phyloP scores from a whole-genome alignment of 225 moss, liverwort and hornwort genomes.

The Rhytidiadelphus loreus region DNA sequence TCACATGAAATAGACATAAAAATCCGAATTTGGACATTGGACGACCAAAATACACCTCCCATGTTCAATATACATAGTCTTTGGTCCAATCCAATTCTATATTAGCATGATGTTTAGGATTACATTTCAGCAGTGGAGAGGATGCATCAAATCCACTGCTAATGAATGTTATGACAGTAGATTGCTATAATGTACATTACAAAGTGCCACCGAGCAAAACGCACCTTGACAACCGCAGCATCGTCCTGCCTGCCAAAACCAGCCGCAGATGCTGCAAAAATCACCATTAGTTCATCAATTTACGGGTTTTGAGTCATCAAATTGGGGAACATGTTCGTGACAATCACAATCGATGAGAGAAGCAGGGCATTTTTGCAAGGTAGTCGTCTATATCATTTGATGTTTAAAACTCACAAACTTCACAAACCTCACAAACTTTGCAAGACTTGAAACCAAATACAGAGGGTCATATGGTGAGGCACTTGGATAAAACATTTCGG shows the following conservation, averaged over 20 bases:
- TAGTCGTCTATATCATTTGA: background rate
- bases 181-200: background rate
- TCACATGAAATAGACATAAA: background rate
- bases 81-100: background rate
- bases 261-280: conserved; percentile 56
- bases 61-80: background rate
- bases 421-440: background rate
- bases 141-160: background rate
- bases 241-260: conserved; percentile 83
- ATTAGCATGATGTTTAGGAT: background rate
- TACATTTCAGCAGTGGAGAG: background rate
- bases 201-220: background rate
- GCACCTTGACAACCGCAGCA: conserved; percentile 89
- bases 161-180: background rate
- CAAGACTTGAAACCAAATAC: background rate
- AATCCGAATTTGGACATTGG: background rate
- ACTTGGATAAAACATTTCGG: background rate
- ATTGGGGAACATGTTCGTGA: background rate
- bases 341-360: background rate
- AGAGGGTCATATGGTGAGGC: background rate
- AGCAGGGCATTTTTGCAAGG: background rate
- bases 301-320: background rate
- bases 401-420: background rate
- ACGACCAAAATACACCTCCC: background rate
- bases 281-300: background rate